Base-by-base conservation (phyloP, 768 basidiomycete genomes). In the Boletus tylopilopsis region DNA sequence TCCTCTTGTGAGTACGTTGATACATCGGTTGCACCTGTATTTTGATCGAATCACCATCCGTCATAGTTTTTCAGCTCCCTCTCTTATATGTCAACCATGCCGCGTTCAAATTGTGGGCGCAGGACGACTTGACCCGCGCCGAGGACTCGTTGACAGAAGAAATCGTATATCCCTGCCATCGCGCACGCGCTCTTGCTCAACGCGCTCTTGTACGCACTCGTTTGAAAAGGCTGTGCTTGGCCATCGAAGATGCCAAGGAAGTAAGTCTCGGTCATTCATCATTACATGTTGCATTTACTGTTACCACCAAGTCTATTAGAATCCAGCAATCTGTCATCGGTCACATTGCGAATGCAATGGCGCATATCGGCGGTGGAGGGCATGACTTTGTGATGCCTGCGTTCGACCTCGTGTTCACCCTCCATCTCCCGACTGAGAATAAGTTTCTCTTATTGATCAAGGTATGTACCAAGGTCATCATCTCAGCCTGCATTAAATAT, bases 371-470 rank as follows among this genome's bases (percentile, higher is more conserved):
- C 11, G 18, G 40, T 32, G 46, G 37, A 4, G 42, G 52, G 5
- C 11, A 38, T 0, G 50, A 59, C 1, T 29, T 18, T 2, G 58
- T 21, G 2, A 25, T 51, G n/a, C 23, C 19, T 15, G 16, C 16
- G 16, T 56, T 55, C 18, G 53, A 59, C 27, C 58, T 60, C 12
- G 42, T 35, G 3, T 49, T 59, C 27, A 23, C 7, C 3, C 12
- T 29, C 10, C 27, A 27, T 16, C 15, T 23, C 16, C 3, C 30
- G 2, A 12, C 16, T 5, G 58, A 60, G 16, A 43, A 16, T 15
- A 34, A 18, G 7, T 21, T 56, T 33, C 44, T 60, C 10, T 34
- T 60, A 15, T 37, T 60, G 0, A 27, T 59, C 30, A 60, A 56
- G 49, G 58, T 47, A 23, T 18, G 24, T 7, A 23, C 34, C 11